Evolutionary conservation across 108 stramenopile species (phyloP).

Genomic region (Fistulifera solaris): DNA sequence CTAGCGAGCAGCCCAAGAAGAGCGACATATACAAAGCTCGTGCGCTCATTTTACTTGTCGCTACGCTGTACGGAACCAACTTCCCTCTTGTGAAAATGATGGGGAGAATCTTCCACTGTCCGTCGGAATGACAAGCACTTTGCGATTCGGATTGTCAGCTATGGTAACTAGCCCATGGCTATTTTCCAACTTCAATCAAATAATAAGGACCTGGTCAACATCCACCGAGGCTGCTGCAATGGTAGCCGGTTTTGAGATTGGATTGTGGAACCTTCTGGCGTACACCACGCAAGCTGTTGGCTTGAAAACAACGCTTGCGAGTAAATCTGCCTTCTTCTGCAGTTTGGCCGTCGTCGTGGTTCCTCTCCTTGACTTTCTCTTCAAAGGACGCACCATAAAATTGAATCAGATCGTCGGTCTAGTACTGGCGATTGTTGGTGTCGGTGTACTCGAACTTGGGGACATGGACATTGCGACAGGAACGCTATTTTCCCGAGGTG

Average conservation of each 20-base stretch:
- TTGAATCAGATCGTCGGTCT: constrained; percentile 45
- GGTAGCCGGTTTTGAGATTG: constrained; percentile 76
- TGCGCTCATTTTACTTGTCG: constrained; percentile 39
- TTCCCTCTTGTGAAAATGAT: constrained; percentile 70
- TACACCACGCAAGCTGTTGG: constrained; percentile 86
- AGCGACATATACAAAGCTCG: constrained; percentile 39
- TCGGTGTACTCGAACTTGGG: constrained; percentile 66
- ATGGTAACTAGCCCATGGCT: constrained; percentile 59
- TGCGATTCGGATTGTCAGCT: constrained; percentile 70
- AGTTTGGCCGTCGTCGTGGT: constrained; percentile 86
- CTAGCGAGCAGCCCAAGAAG: constrained; percentile 1
- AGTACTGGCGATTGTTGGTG: constrained; percentile 72
- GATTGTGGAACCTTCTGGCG: constrained; percentile 69
- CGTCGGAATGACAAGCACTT: constrained; percentile 39
- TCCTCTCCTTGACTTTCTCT: constrained; percentile 61
- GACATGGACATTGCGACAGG: constrained; percentile 3
- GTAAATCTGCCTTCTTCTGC: constrained; percentile 86
- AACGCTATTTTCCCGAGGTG: constrained; percentile 26
- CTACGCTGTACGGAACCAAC: constrained; percentile 79
- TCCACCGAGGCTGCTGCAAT: background rate
- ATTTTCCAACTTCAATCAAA: constrained; percentile 14
- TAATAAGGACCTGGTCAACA: background rate
- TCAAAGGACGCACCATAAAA: constrained; percentile 36
- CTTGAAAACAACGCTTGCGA: constrained; percentile 66
- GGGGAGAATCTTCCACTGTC: constrained; percentile 43